Evolutionary conservation across 176 grass and related monocot species (phyloP), one percentile per base, ranked within the genome.

Genomic region (Urochloa ruziziensis): DNA sequence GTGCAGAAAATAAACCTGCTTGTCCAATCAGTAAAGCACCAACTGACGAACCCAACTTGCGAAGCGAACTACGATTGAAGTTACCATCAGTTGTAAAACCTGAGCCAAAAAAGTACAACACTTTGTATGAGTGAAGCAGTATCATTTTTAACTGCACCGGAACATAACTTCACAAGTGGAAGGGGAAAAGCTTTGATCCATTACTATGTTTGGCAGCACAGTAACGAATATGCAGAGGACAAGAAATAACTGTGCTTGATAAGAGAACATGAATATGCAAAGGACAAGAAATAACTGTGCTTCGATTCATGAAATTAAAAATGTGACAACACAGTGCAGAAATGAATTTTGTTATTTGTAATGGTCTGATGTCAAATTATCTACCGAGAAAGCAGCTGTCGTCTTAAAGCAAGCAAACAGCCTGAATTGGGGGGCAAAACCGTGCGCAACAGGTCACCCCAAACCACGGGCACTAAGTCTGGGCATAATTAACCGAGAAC

Each of bases 1-100:
- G 27, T 42, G 14, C 5, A 62, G 67, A 48, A 53, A 69, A 18
- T 24, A 32, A 21, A 94, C 89, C 92, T 83, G 89, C 82, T 48
- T 84, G 83, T 74, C 86, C 92, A 75, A 91, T 48, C 70, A 94
- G 36, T 62, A 91, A 10, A 64, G 74, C 35, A n/a, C 67, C 89
- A 76, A 87, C 53, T 4, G 74, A 73, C 43, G 70, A 86, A 85
- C 46, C 77, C 36, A 78, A 66, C 40, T 32, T 56, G 6, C 29
- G 53, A 62, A 71, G 68, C 34, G 69, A 86, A 27, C 54, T 64
- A 75, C 17, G 56, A 10, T 39, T 59, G 80, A 64, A 89, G 72
- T 24, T 61, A 54, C 53, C 25, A 29, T 88, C 54, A 68, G 37
- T 21, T 66, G 54, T 70, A 70, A 36, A 80, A 33, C 82, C 89